Evolutionary conservation across 2,329 filamentous ascomycete genomes (phyloP).

Genomic region (Penicillium polonicum): DNA sequence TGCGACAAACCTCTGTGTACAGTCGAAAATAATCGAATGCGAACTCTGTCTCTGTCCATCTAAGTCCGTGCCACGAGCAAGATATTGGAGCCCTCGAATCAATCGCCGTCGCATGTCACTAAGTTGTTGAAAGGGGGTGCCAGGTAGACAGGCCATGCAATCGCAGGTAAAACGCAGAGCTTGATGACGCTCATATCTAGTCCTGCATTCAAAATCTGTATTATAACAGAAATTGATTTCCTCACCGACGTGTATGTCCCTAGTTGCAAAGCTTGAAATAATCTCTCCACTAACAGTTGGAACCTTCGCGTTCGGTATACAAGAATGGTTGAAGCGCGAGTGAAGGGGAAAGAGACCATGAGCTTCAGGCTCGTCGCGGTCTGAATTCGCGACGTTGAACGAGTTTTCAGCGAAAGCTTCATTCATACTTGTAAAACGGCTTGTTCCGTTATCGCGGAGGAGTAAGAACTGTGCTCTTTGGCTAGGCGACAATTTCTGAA

Average conservation of each 20-base stretch:
- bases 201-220: neutral
- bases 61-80: neutral
- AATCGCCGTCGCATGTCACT: neutral
- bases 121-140: neutral
- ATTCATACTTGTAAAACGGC: neutral
- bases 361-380: neutral
- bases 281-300: neutral
- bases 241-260: neutral
- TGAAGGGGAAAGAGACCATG: neutral
- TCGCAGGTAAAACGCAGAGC: neutral
- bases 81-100: slow-evolving; percentile 1
- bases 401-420: neutral
- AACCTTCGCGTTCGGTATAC: neutral
- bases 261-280: neutral
- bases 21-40: neutral
- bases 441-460: neutral
- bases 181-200: neutral
- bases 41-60: neutral
- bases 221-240: neutral
- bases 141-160: neutral
- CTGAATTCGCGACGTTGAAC: neutral
- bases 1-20: neutral
- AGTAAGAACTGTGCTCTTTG: neutral
- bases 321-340: slow-evolving; percentile 7
- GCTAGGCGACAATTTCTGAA: neutral